Evolutionary conservation across 495 filamentous ascomycete species (phyloP).

Genomic region (Durotheca rogersii): DNA sequence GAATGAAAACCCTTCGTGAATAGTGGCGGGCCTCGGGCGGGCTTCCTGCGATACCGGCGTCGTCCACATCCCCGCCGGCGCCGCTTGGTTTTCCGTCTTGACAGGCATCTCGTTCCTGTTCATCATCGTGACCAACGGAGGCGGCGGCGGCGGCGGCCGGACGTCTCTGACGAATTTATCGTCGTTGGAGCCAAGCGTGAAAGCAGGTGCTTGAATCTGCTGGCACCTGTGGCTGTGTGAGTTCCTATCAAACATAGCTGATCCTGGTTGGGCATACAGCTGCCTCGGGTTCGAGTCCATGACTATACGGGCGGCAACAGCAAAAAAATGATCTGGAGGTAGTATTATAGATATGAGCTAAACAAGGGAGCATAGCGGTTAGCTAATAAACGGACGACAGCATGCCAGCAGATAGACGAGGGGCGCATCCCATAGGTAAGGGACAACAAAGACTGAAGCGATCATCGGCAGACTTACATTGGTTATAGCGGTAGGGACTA

Average conservation of each 20-base stretch:
- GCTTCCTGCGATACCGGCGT: constrained; percentile 45
- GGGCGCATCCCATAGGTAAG: constrained; percentile 24
- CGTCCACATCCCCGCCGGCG: constrained; percentile 47
- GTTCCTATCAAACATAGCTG: constrained; percentile 23
- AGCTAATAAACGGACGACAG: constrained; percentile 18
- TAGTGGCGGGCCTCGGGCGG: constrained; percentile 55
- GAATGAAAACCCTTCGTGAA: constrained; percentile 60
- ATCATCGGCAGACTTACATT: constrained; percentile 43
- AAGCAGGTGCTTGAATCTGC: constrained; percentile 45
- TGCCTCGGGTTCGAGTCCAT: constrained; percentile 48
- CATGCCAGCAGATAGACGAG: constrained; percentile 18
- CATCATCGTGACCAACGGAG: constrained; percentile 46
- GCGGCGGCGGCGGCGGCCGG: constrained; percentile 38
- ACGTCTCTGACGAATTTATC: constrained; percentile 44
- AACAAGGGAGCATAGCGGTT: constrained; percentile 11
- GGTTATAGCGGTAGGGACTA: constrained; percentile 37
- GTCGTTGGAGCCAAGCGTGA: constrained; percentile 41
- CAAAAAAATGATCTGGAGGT: constrained; percentile 38
- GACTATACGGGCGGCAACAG: constrained; percentile 27
- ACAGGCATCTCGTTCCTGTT: constrained; percentile 41
- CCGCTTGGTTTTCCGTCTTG: constrained; percentile 41
- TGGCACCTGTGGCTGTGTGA: constrained; percentile 43
- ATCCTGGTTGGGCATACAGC: constrained; percentile 37
- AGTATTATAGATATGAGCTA: constrained; percentile 39
- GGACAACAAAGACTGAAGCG: constrained; percentile 30